A percentile compares a stretch with the other conserved stretches of the same genome.
phyloP scores from a whole-genome alignment of 345 rosid species.

The Eucalyptus erythrocorys region DNA sequence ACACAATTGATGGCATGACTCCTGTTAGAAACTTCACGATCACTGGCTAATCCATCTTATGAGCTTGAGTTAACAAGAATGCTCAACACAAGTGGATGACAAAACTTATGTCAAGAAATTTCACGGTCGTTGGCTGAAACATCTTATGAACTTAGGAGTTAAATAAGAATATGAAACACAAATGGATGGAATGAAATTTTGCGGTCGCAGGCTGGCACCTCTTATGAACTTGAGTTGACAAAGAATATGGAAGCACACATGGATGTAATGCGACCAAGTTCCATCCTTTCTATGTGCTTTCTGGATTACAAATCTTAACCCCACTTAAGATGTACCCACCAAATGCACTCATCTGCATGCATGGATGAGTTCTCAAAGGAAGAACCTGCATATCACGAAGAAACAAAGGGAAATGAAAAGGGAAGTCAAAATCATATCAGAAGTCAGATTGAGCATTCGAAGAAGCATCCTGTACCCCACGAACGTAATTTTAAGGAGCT shows the following conservation, averaged over 20 bases:
- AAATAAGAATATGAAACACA: not conserved
- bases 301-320: slow-evolving; percentile 22
- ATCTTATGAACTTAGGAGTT: not conserved
- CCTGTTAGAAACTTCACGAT: not conserved
- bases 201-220: not conserved
- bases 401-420: not conserved
- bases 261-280: not conserved
- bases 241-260: not conserved
- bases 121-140: not conserved
- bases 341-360: slow-evolving; percentile 80
- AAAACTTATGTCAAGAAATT: not conserved
- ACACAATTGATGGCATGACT: not conserved
- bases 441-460: not conserved
- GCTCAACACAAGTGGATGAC: not conserved
- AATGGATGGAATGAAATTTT: not conserved
- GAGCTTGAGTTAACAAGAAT: not conserved
- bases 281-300: not conserved
- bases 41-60: not conserved
- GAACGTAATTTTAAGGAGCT: not conserved
- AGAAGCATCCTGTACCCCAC: not conserved
- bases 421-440: not conserved
- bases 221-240: not conserved
- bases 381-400: slow-evolving; percentile 39
- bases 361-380: slow-evolving; percentile 90
- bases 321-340: slow-evolving; percentile 93